Evolutionary conservation across 2,329 filamentous ascomycete species (phyloP).

Genomic region (Epicoccum nigrum): DNA sequence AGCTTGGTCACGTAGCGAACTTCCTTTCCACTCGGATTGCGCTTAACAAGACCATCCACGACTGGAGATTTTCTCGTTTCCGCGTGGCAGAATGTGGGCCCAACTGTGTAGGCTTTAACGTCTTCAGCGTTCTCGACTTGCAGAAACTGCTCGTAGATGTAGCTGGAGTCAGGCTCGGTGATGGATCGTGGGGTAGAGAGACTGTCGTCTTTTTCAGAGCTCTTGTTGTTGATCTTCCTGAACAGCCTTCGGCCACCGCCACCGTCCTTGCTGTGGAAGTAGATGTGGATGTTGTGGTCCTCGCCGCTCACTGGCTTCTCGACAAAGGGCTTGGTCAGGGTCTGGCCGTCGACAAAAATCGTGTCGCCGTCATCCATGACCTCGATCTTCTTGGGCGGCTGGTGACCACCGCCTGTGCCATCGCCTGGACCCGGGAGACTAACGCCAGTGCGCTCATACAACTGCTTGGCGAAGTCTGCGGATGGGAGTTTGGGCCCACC

Average conservation of each 20-base stretch:
- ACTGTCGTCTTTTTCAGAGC: constrained; percentile 86
- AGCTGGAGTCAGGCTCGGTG: constrained; percentile 80
- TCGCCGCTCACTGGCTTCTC: constrained; percentile 98
- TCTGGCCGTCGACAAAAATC: constrained; percentile 81
- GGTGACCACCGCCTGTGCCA: constrained; percentile 65
- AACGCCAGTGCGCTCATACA: constrained; percentile 81
- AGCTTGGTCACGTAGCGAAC: constrained; percentile 92
- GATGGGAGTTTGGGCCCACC: constrained; percentile 83
- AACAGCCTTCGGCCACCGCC: constrained; percentile 92
- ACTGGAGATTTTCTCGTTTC: constrained; percentile 97
- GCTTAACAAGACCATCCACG: constrained; percentile 91
- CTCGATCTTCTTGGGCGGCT: constrained; percentile 71
- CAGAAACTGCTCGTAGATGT: constrained; percentile 97
- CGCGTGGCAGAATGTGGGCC: constrained; percentile 89
- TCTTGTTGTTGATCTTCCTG: constrained; percentile 98
- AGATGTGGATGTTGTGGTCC: constrained; percentile 98
- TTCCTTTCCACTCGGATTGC: constrained; percentile 97
- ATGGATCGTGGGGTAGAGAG: constrained; percentile 80
- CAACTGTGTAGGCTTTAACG: constrained; percentile 98
- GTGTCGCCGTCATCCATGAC: constrained; percentile 90
- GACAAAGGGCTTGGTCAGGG: constrained; percentile 91
- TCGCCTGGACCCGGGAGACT: constrained; percentile 72
- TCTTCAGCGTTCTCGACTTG: constrained; percentile 96
- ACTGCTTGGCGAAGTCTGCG: constrained; percentile 77
- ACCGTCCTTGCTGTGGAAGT: constrained; percentile 85